phyloP scores from a whole-genome alignment of 2,329 filamentous ascomycete species.

The Samsoniella hepiali region DNA sequence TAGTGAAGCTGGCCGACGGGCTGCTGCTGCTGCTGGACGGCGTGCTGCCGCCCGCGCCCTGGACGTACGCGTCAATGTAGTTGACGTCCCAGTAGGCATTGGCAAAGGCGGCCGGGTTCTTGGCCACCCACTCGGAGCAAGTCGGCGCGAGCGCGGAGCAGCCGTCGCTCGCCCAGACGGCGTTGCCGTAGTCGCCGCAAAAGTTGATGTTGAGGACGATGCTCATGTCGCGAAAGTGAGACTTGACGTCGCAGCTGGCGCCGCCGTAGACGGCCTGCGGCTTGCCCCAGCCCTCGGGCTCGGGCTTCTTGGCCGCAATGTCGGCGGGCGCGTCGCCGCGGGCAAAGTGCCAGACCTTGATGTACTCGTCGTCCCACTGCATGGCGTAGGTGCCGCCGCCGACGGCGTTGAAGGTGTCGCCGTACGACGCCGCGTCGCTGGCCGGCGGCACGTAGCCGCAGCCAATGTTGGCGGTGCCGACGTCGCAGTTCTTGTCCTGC shows the following conservation, averaged over 20 bases:
- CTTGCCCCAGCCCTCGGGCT: constrained; percentile 64
- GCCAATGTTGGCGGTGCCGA: constrained; percentile 39
- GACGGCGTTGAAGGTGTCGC: constrained; percentile 62
- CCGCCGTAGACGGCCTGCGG: constrained; percentile 69
- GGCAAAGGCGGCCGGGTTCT: constrained; percentile 41
- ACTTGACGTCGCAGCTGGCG: constrained; percentile 59
- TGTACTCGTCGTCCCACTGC: constrained; percentile 64
- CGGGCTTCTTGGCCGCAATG: constrained; percentile 55
- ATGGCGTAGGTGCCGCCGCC: constrained; percentile 68
- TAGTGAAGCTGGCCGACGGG: neutral
- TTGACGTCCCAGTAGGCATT: constrained; percentile 52
- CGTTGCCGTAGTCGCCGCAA: constrained; percentile 66
- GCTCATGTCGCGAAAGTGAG: constrained; percentile 64
- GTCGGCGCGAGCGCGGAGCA: constrained; percentile 26
- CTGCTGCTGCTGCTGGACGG: neutral
- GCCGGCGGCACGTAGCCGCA: constrained; percentile 42
- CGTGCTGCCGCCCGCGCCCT: neutral
- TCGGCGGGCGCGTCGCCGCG: constrained; percentile 63
- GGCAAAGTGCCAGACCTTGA: constrained; percentile 76
- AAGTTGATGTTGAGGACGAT: constrained; percentile 73
- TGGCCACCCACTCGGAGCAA: constrained; percentile 44
- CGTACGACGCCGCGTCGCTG: constrained; percentile 49
- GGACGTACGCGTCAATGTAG: constrained; percentile 48
- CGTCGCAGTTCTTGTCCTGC: constrained; percentile 34
- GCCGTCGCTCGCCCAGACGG: constrained; percentile 29